Percentiles rank a stretch among this genome's conserved stretches.
Conservation (phyloP, 805 yeast genomes). For the Spathaspora hagerdaliae region DNA sequence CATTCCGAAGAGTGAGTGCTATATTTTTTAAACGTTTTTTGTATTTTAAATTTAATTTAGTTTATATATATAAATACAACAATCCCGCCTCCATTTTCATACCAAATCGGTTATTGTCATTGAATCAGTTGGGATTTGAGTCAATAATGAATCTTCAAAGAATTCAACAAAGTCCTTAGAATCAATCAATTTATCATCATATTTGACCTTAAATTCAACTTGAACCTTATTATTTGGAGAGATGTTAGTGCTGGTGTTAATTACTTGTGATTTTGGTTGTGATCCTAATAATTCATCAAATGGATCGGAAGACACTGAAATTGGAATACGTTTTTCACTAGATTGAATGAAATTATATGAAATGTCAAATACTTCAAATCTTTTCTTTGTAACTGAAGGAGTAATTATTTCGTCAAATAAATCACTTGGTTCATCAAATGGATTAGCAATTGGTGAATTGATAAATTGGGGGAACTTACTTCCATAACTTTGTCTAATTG, state of each 20-base stretch:
- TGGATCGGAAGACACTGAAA: constrained; percentile 9
- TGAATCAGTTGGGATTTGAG: constrained; percentile 24
- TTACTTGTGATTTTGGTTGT: not conserved
- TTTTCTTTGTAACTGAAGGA: constrained; percentile 29
- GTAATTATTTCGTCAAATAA: constrained; percentile 36
- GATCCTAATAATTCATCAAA: constrained; percentile 35
- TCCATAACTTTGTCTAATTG: constrained; percentile 29
- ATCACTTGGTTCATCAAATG: constrained; percentile 12
- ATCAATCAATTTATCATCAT: constrained; percentile 28
- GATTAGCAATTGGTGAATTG: constrained; percentile 24
- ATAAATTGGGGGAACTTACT: constrained; percentile 34
- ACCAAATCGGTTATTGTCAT: constrained; percentile 4
- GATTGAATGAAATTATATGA: constrained; percentile 18
- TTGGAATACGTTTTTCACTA: constrained; percentile 3
- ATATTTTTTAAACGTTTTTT: not conserved
- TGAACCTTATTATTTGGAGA: constrained; percentile 12
- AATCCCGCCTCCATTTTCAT: not conserved
- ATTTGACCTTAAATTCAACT: constrained; percentile 32
- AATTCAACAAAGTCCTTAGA: constrained; percentile 30
- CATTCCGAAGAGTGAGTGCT: not conserved
- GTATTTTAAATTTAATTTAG: not conserved
- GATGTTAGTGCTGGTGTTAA: not conserved
- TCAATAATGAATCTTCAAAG: constrained; percentile 31
- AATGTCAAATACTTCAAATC: constrained; percentile 31
- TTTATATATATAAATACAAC: not conserved